Evolutionary conservation across 352 stramenopile genomes (phyloP).

Genomic region (Phytophthora pseudosyringae): DNA sequence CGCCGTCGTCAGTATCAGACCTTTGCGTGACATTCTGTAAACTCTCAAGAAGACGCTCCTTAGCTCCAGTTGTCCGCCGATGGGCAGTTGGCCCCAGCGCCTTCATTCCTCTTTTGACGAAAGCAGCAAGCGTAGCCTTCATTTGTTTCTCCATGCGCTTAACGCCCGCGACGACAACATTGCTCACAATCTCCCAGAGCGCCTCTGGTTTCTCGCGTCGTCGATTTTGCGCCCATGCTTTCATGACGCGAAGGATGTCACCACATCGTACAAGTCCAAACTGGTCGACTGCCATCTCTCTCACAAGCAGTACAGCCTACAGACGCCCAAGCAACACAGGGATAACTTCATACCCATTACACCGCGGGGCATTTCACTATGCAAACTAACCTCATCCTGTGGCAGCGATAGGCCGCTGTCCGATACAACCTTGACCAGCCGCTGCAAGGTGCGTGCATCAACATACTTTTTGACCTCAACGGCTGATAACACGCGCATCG

Average conservation of each 20-base stretch:
- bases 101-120: conserved; percentile 17
- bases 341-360: background rate
- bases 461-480: conserved; percentile 47
- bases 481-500: conserved; percentile 17
- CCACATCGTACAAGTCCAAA: conserved; percentile 55
- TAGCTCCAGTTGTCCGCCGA: conserved; percentile 18
- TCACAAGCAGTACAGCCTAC: conserved; percentile 45
- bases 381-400: conserved; percentile 34
- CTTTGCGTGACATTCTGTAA: conserved; percentile 6
- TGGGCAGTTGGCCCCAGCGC: conserved; percentile 1
- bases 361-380: background rate
- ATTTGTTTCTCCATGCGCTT: conserved; percentile 29
- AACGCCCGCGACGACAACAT: conserved; percentile 18
- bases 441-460: conserved; percentile 46
- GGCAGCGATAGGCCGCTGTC: conserved; percentile 46
- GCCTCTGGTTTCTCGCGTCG: conserved; percentile 35
- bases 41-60: conserved; percentile 13
- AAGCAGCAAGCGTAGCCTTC: conserved; percentile 11
- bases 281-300: conserved; percentile 43
- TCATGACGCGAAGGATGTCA: conserved; percentile 60
- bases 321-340: background rate
- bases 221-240: conserved; percentile 39
- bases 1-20: conserved; percentile 35
- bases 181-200: conserved; percentile 47
- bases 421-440: conserved; percentile 47